Evolutionary conservation across 768 basidiomycete genomes (phyloP).

Genomic region (Boletus huronensis): DNA sequence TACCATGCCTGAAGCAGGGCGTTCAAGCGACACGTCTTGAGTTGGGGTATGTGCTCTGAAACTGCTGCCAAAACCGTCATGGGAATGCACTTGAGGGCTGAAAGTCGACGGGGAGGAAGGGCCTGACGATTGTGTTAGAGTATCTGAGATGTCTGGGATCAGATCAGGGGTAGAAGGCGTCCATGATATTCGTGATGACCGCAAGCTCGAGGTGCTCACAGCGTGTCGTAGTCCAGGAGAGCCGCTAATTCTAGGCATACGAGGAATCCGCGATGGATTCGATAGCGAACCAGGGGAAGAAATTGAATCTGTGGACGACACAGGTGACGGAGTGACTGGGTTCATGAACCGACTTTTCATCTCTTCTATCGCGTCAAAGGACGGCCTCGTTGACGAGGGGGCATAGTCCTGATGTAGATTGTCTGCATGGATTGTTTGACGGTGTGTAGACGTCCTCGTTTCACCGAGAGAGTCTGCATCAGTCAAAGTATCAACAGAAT

Average conservation of each 20-base stretch:
- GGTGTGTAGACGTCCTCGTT: conserved; percentile 10
- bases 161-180: conserved; percentile 57
- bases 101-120: conserved; percentile 49
- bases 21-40: conserved; percentile 6
- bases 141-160: conserved; percentile 58
- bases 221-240: conserved; percentile 28
- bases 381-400: conserved; percentile 26
- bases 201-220: conserved; percentile 28
- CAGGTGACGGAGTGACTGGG: conserved; percentile 28
- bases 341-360: conserved; percentile 58
- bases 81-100: conserved; percentile 29
- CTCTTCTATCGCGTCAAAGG: conserved; percentile 54
- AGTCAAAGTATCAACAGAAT: conserved; percentile 1
- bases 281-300: conserved; percentile 15
- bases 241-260: conserved; percentile 20
- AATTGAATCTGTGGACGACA: conserved; percentile 15
- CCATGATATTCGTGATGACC: conserved; percentile 29
- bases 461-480: conserved; percentile 9
- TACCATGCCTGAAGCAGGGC: conserved; percentile 21
- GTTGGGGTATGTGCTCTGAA: conserved; percentile 5
- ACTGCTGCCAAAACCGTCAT: conserved; percentile 10
- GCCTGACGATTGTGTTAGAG: conserved; percentile 50
- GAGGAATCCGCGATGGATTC: conserved; percentile 30
- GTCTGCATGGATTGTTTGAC: conserved; percentile 7
- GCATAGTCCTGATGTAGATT: conserved; percentile 12